Evolutionary conservation across 2,329 filamentous ascomycete species (phyloP), one percentile per base, ranked within the genome.

Genomic region (Parasarocladium wereldwijsianum): DNA sequence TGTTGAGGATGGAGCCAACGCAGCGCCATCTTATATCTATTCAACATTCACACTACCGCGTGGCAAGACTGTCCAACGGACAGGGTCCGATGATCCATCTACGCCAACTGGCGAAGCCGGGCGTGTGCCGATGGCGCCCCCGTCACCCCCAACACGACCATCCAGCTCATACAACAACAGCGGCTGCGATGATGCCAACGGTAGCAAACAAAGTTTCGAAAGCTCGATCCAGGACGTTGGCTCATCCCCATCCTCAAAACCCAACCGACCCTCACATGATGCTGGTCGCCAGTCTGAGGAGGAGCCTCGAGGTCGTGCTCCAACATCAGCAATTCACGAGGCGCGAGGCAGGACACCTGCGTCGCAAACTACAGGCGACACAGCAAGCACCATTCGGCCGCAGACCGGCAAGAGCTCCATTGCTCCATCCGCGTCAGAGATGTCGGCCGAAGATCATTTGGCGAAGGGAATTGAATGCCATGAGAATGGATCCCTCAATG

Each of bases 381-480:
- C 65, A 4, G 60, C 64, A 9, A 70, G 64, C 40, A 71, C 67
- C 1, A 55, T 69, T 23, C 47, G 49, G 12, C 51, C 51, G 3
- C 43, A 46, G 15, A 45, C 43, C 7, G 65, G 58, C 29, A 47
- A 57, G 18, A 47, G 57, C 10, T 63, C 52, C 13, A 51, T 59
- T 39, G 58, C 66, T 9, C 67, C 70, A 6, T 66, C 68, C 4
- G 62, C 70, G 24, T 67, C 72, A 3, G 80, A 85, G 18, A 73
- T 84, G 46, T 78, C 81, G 3, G 66, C 83, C 0, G 86, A 96
- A 40, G 80, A 96, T 35, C 87, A 98, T 49, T 70, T 96, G 26
- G 68, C 78, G 17, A 90, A 87, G 55, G 90, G 84, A 7, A 90
- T 98, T 34, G 76, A 83, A 37, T 77, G 84, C 35, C 90, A 98